Evolutionary conservation across 73 alveolate genomes (phyloP).

Genomic region (Stentor coeruleus): DNA sequence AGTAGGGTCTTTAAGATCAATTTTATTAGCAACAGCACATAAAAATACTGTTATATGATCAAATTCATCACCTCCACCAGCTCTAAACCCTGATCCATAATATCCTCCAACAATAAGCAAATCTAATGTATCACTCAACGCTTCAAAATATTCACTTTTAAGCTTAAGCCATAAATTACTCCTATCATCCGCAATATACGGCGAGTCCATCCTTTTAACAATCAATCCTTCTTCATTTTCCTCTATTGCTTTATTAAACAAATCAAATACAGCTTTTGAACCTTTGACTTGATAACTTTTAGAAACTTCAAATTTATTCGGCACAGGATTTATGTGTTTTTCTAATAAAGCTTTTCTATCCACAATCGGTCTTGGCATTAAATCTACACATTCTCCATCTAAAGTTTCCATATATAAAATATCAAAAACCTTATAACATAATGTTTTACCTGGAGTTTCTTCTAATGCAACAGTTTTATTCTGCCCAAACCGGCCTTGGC

Average conservation of each 20-base stretch:
- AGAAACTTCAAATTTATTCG: conserved; percentile 77
- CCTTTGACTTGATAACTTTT: conserved; percentile 62
- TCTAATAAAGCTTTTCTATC: conserved; percentile 79
- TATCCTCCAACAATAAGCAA: conserved; percentile 92
- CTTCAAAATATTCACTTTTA: conserved; percentile 94
- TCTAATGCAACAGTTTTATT: conserved; percentile 93
- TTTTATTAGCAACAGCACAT: conserved; percentile 74
- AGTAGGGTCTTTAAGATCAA: conserved; percentile 69
- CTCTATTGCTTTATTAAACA: conserved; percentile 75
- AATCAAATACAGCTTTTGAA: conserved; percentile 72
- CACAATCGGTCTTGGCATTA: conserved; percentile 71
- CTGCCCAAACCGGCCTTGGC: conserved; percentile 84
- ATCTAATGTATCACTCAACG: conserved; percentile 92
- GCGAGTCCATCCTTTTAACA: conserved; percentile 70
- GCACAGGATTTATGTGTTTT: conserved; percentile 63
- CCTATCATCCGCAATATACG: conserved; percentile 90
- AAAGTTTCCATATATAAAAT: conserved; percentile 73
- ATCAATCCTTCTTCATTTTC: conserved; percentile 95
- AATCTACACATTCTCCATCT: conserved; percentile 70
- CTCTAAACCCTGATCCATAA: conserved; percentile 88
- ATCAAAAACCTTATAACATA: conserved; percentile 90
- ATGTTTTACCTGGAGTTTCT: conserved; percentile 71
- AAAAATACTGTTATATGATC: conserved; percentile 87
- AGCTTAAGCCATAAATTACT: conserved; percentile 87
- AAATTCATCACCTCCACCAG: conserved; percentile 68